Evolutionary conservation across 2,329 filamentous ascomycete species (phyloP).

Genomic region (Cytospora chrysosperma): DNA sequence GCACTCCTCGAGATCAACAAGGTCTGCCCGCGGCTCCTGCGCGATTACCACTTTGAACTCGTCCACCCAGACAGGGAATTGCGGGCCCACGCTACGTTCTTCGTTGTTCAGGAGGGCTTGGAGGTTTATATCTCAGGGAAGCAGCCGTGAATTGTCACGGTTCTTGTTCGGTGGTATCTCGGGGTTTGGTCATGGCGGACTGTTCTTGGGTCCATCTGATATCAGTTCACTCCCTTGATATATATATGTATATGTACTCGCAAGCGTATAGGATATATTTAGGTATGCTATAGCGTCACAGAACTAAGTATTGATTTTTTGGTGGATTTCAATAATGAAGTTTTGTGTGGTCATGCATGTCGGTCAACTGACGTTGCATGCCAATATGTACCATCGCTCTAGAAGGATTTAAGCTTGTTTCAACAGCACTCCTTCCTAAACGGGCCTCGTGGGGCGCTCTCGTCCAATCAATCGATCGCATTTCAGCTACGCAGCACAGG

Average conservation of each 20-base stretch:
- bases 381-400: not conserved
- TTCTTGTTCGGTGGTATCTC: too few species aligned
- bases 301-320: not conserved
- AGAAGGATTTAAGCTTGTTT: not conserved
- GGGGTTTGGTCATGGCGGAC: too few species aligned
- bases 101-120: constrained; percentile 58
- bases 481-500: not conserved
- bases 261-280: not conserved
- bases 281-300: not conserved
- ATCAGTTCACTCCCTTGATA: not conserved
- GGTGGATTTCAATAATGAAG: not conserved
- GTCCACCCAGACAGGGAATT: constrained; percentile 49
- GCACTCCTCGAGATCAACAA: constrained; percentile 60
- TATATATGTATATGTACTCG: not conserved
- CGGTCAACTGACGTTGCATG: not conserved
- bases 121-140: constrained; percentile 49
- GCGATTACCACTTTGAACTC: constrained; percentile 54
- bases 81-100: constrained; percentile 56
- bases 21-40: constrained; percentile 52
- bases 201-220: not conserved
- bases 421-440: constrained; percentile 18
- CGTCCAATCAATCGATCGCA: constrained; percentile 7
- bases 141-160: not conserved
- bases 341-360: not conserved
- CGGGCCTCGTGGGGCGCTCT: not conserved